These are phyloP conservation scores for Malassezia globosa DNA, from an alignment of 1,284 basidiomycete genomes.

Conservation along the genomic window DNA sequence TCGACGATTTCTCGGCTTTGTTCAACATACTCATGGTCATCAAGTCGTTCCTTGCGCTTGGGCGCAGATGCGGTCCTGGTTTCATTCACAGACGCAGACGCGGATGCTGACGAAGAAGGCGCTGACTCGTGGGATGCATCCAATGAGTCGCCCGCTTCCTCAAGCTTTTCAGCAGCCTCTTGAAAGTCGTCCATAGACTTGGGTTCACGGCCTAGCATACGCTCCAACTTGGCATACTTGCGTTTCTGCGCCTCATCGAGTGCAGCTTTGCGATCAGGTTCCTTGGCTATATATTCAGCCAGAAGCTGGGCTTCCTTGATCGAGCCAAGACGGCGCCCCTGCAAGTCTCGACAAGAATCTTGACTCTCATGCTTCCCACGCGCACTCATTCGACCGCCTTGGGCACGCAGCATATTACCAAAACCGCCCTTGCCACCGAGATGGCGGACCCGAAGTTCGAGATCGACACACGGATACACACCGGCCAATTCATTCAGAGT, in stretches of 20 bases:
- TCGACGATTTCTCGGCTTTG: conserved; percentile 85
- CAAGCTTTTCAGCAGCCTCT: conserved; percentile 36
- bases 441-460: conserved; percentile 24
- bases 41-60: conserved; percentile 66
- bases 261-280: conserved; percentile 68
- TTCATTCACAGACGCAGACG: too few species aligned
- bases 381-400: conserved; percentile 87
- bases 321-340: conserved; percentile 75
- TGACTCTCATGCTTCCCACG: conserved; percentile 58
- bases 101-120: background rate
- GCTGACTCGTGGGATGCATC: conserved; percentile 22
- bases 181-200: conserved; percentile 44
- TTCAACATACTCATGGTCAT: conserved; percentile 83
- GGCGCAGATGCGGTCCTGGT: conserved; percentile 54
- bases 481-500: background rate
- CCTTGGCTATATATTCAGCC: conserved; percentile 74
- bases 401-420: conserved; percentile 85
- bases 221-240: conserved; percentile 70
- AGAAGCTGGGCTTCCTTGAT: conserved; percentile 93
- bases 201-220: conserved; percentile 33
- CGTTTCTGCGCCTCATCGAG: conserved; percentile 56
- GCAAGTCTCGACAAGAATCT: conserved; percentile 86
- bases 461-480: conserved; percentile 1
- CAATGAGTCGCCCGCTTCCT: conserved; percentile 42
- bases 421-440: conserved; percentile 95